These are phyloP conservation scores for Phytophthora rubi DNA, from an alignment of 352 stramenopile species.

Conservation along the genomic window DNA sequence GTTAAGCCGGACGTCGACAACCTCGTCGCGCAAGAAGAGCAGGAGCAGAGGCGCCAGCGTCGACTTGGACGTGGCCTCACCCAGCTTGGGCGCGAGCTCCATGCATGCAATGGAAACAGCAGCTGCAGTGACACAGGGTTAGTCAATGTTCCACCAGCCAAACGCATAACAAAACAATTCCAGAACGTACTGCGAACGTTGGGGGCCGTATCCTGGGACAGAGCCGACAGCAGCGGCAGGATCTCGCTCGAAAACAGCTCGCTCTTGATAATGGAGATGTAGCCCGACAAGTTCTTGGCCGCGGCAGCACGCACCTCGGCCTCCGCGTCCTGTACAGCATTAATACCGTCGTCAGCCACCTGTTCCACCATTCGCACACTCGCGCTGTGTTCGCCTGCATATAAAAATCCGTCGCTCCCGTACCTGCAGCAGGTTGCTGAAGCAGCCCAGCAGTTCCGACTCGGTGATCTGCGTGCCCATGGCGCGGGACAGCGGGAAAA, in stretches of 20 bases:
- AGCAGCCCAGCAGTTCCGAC: conserved; percentile 91
- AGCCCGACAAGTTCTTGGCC: conserved; percentile 93
- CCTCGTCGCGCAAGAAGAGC: conserved; percentile 87
- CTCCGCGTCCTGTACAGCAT: conserved; percentile 78
- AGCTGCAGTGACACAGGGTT: conserved; percentile 43
- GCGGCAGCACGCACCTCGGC: conserved; percentile 93
- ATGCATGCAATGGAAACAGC: conserved; percentile 89
- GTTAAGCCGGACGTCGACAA: conserved; percentile 94
- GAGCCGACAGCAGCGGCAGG: conserved; percentile 86
- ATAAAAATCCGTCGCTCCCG: conserved; percentile 1
- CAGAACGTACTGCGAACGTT: conserved; percentile 78
- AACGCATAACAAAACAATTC: background rate
- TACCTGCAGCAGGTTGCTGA: conserved; percentile 91
- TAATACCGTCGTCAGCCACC: conserved; percentile 2
- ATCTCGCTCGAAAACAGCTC: conserved; percentile 92
- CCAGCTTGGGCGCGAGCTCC: conserved; percentile 93
- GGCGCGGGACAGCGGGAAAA: conserved; percentile 84
- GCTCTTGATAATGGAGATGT: conserved; percentile 92
- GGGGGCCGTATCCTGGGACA: conserved; percentile 93
- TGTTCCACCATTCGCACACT: background rate
- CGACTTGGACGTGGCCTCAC: conserved; percentile 90
- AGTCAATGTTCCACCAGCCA: background rate
- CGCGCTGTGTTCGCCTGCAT: background rate
- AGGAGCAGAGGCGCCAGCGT: conserved; percentile 78
- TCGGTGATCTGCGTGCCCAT: conserved; percentile 86